Base-by-base conservation (phyloP, 164 flowering plant genomes). In the Stephania yunnanensis region DNA sequence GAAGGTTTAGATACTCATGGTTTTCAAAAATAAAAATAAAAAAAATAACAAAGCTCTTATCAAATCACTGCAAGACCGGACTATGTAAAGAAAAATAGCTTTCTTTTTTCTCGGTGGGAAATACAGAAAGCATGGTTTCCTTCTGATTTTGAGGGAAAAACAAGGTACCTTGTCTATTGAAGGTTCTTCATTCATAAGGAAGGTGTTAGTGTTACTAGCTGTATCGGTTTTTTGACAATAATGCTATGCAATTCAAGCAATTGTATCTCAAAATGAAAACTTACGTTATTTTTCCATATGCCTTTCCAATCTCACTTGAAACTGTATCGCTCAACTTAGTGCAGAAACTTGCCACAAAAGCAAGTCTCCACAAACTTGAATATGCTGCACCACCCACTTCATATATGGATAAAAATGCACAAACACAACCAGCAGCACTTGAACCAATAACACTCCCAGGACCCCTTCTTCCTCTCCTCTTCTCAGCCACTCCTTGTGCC, bases 391-490 rank as follows among this genome's bases (percentile, higher is more conserved):
- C 97, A 20, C 97, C 97, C 2, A 86, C 82, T 69, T 92, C 92
- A 81, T 74, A 83, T 66, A 96, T 91, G n/a, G 91, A 87, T 58
- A 92, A 85, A 74, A 87, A 79, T 50, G 97, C 97, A 84, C 97
- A 96, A 53, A 96, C 88, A 81, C 98, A 96, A 65, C 99, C 99
- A 75, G 99, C 98, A 77, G 98, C 94, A 86, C 99, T 92, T 13
- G 98, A 96, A 72, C 99, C 99, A 78, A 93, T 86, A 48, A 96
- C 99, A 86, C 99, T 96, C 25, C 95, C 91, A 1, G 97, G 99
- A 12, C 99, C 98, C 79, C 99, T 84, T 82, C 98, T 88, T 76
- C 98, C 99, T 82, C 86, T 91, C 76, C 90, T 86, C 83, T 96
- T 93, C 87, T 96, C 99, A 46, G 98, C 99, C 72, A 96, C 89